phyloP scores from a whole-genome alignment of 345 rosid genomes.

The Acer campestre region DNA sequence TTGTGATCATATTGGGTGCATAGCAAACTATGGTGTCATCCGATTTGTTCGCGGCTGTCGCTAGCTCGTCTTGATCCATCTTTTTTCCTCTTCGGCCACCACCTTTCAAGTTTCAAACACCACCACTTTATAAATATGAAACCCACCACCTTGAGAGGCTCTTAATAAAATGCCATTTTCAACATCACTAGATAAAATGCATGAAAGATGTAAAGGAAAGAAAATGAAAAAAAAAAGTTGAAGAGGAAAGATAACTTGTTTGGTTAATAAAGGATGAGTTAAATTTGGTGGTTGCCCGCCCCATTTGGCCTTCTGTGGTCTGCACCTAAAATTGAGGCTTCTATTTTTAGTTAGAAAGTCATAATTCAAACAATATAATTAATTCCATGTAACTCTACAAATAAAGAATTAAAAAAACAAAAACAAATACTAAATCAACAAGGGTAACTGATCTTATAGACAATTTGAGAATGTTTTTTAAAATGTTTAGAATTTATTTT shows the following conservation, averaged over 20 bases:
- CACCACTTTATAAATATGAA: neutral
- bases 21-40: conserved; percentile 68
- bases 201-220: neutral
- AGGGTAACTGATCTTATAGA: too few species aligned
- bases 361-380: too few species aligned
- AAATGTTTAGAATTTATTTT: too few species aligned
- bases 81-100: neutral
- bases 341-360: too few species aligned
- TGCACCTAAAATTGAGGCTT: too few species aligned
- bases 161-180: neutral
- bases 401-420: too few species aligned
- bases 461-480: too few species aligned
- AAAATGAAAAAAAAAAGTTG: neutral
- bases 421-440: too few species aligned
- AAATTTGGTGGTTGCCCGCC: too few species aligned
- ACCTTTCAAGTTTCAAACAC: neutral
- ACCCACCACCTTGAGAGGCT: neutral
- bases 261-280: too few species aligned
- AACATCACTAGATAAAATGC: neutral
- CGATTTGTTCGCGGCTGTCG: conserved; percentile 14
- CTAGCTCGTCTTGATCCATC: conserved; percentile 2
- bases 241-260: neutral
- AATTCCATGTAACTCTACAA: too few species aligned
- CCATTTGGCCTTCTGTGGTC: too few species aligned
- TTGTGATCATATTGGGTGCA: conserved; percentile 89